Evolutionary conservation across 768 basidiomycete genomes (phyloP).

Genomic region (Panaeolus cyanescens): DNA sequence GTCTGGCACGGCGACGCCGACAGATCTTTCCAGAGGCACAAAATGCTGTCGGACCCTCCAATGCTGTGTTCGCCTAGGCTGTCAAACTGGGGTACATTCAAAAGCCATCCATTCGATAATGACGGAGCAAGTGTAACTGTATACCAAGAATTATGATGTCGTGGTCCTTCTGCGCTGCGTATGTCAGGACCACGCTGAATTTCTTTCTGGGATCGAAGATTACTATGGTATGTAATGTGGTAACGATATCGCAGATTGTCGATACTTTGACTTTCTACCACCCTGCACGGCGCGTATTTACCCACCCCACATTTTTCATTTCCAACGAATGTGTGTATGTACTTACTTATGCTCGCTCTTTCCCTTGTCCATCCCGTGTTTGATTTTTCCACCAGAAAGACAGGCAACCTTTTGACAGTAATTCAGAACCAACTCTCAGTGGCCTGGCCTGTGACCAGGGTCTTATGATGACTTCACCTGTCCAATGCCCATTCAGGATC

Average conservation of each 20-base stretch:
- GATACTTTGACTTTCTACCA: not conserved
- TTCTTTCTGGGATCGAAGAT: not conserved
- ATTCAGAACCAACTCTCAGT: not conserved
- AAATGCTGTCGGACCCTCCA: not conserved
- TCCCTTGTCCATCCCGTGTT: not conserved
- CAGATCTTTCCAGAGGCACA: not conserved
- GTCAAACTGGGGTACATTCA: not conserved
- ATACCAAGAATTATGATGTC: no score
- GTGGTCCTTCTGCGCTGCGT: not conserved
- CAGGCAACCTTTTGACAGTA: not conserved
- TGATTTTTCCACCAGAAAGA: not conserved
- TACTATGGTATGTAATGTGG: not conserved
- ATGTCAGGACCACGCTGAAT: not conserved
- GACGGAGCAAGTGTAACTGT: not conserved
- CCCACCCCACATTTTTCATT: constrained; percentile 1
- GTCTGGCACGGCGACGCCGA: not conserved
- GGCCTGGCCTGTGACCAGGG: not conserved
- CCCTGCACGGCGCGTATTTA: not conserved
- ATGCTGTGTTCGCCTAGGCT: not conserved
- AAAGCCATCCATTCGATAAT: not conserved
- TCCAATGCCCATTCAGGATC: not conserved
- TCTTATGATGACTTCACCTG: not conserved
- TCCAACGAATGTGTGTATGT: not conserved
- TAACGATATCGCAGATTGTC: constrained; percentile 2
- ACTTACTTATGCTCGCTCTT: not conserved